Conservation (phyloP, 176 grass and related monocot species). For the Eleusine coracana region DNA sequence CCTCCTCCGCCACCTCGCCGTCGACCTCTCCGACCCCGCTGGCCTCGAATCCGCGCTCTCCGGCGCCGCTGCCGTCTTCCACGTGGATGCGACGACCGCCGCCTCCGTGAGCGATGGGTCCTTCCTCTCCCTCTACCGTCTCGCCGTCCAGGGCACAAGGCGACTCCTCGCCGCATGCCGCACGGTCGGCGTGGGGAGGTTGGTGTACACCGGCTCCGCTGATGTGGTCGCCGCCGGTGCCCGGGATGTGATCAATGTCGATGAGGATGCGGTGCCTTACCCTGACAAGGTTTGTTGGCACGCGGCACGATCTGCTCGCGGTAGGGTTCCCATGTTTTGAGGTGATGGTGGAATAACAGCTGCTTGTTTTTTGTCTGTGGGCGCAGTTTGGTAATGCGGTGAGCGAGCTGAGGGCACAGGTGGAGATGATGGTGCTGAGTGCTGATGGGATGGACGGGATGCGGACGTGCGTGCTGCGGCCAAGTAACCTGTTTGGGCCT, state of each 20-base stretch:
- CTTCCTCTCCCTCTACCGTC: constrained; percentile 60
- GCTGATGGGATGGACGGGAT: constrained; percentile 65
- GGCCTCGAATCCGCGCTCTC: constrained; percentile 40
- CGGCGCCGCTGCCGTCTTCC: constrained; percentile 66
- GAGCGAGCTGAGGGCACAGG: constrained; percentile 81
- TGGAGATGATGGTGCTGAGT: constrained; percentile 77
- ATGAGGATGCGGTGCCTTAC: constrained; percentile 63
- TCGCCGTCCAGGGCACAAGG: constrained; percentile 54
- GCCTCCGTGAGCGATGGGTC: constrained; percentile 27
- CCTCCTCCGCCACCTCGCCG: constrained; percentile 41
- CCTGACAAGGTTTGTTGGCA: constrained; percentile 60
- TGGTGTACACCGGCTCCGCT: constrained; percentile 74
- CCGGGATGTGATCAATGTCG: constrained; percentile 44
- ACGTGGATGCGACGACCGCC: constrained; percentile 62
- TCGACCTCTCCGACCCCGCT: constrained; percentile 47
- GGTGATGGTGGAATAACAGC: neutral
- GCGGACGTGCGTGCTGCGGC: constrained; percentile 73
- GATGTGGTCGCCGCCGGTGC: constrained; percentile 60
- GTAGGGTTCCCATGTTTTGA: neutral
- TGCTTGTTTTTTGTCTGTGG: constrained; percentile 31
- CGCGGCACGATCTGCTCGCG: constrained; percentile 15
- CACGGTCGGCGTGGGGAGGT: constrained; percentile 45
- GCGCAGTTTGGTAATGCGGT: constrained; percentile 56
- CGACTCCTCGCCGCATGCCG: constrained; percentile 64
- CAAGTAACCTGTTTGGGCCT: constrained; percentile 86